A percentile compares a stretch with the other conserved stretches of the same genome.
Conservation (phyloP, 73 alveolate species). For the Tetrahymena thermophila region DNA sequence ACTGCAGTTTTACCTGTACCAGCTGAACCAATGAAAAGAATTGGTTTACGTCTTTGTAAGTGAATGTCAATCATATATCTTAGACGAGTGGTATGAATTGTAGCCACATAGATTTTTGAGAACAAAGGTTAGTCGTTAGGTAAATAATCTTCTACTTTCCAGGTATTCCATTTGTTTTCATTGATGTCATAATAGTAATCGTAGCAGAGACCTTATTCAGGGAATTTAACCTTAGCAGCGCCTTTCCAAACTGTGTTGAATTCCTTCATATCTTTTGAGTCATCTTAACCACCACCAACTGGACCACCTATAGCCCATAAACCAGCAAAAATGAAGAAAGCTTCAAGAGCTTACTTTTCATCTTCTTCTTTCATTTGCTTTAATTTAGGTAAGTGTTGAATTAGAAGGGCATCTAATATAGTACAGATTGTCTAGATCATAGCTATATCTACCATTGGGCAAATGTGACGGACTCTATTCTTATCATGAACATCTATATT, state of each 20-base stretch:
- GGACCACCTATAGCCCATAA: conserved; percentile 98
- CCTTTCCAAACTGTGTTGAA: conserved; percentile 77
- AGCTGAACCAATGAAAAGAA: conserved; percentile 94
- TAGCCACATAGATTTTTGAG: conserved; percentile 93
- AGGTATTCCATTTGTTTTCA: conserved; percentile 85
- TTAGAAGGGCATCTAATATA: conserved; percentile 65
- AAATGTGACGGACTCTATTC: conserved; percentile 55
- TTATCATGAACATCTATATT: conserved; percentile 59
- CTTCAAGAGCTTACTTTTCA: conserved; percentile 61
- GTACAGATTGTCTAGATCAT: conserved; percentile 63
- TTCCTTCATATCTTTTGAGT: conserved; percentile 70
- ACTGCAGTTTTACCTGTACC: conserved; percentile 99
- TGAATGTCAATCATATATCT: conserved; percentile 85
- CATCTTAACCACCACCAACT: conserved; percentile 69
- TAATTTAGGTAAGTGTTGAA: conserved; percentile 39
- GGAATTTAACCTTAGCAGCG: conserved; percentile 88
- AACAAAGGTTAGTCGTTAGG: conserved; percentile 88
- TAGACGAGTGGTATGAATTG: conserved; percentile 90
- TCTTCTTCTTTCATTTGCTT: conserved; percentile 33
- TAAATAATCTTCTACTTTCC: conserved; percentile 88
- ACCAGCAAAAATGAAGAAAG: conserved; percentile 87
- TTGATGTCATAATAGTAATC: conserved; percentile 86
- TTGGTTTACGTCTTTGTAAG: conserved; percentile 85
- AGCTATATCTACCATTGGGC: conserved; percentile 74
- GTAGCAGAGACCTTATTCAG: conserved; percentile 88